These are phyloP conservation scores for Tuber indicum DNA, from an alignment of 495 filamentous ascomycete genomes.

Conservation along the genomic window DNA sequence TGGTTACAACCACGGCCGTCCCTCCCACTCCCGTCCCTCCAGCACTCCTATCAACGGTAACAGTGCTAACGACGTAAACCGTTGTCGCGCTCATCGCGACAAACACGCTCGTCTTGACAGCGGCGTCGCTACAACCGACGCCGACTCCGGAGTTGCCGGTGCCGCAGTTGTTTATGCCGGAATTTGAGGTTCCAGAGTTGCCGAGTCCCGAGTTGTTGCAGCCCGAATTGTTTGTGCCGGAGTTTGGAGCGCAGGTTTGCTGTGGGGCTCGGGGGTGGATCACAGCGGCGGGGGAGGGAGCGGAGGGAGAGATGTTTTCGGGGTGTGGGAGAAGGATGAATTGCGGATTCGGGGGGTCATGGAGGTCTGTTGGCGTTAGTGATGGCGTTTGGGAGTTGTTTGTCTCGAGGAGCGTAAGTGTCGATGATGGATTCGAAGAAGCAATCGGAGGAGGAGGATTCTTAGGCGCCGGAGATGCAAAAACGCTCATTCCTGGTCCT, in stretches of 20 bases:
- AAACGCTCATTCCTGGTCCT: background rate
- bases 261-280: constrained; percentile 22
- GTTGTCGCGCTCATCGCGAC: constrained; percentile 23
- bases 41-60: constrained; percentile 10
- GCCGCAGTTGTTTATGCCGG: constrained; percentile 31
- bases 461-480: background rate
- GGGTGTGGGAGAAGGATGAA: background rate
- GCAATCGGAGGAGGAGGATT: background rate
- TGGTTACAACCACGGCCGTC: constrained; percentile 15
- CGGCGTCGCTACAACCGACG: constrained; percentile 16
- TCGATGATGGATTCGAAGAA: background rate
- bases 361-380: background rate
- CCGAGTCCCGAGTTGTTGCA: constrained; percentile 33
- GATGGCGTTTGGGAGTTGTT: background rate
- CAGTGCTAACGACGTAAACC: constrained; percentile 25
- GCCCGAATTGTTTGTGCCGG: constrained; percentile 34
- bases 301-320: background rate
- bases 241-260: constrained; percentile 31
- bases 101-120: constrained; percentile 19
- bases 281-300: background rate
- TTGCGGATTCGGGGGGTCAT: background rate
- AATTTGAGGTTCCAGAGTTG: constrained; percentile 36
- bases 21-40: constrained; percentile 1
- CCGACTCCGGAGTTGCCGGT: constrained; percentile 31
- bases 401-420: background rate